Base-by-base conservation (phyloP, 768 basidiomycete genomes). In the Calvatia gigantea region DNA sequence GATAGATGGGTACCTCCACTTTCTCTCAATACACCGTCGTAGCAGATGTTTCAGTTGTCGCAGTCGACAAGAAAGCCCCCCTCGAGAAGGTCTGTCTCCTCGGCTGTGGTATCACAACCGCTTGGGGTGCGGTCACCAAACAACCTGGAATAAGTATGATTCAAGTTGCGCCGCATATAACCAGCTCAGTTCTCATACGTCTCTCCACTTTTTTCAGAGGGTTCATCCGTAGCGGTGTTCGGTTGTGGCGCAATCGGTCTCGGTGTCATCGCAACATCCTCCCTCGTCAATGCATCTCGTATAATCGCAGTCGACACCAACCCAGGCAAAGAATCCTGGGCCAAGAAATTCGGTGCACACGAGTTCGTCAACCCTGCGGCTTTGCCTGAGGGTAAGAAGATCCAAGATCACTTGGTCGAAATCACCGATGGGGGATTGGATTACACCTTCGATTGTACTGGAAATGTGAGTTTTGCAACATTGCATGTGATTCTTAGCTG, bases 21-120 rank as follows among this genome's bases (percentile, higher is more conserved):
- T 99, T 99, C 77, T 97, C 96, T n/a, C 95, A 98, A 69, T 99
- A 98, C 77, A 97, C 97, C 6, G 97, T 99, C 57, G 94, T 99
- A 2, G 91, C 94, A 43, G 94, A 99, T 61, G 94, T 94, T 42
- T 98, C 95, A 17, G 91, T 99, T 23, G 97, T 98, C 50, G 85
- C 92, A 14, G 86, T 99, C 57, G 86, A 87, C 73, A 79, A 83
- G 58, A 75, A 81, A 58, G 97, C 97, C 1, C 93, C 94, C 7
- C 81, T 99, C 12, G 89, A 98, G 27, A 97, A 94, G 66, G 93
- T 95, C n/a, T 98, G 97, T 73, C 80, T 99, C 29, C 84, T 99
- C 12, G 96, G 96, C 4, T 94, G 92, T 59, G 94, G 94, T 61
- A 96, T 98, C 69, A 96, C 95, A 32, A 98, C 95, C n/a, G 95